A percentile compares a stretch with the other conserved stretches of the same genome.
phyloP scores from a whole-genome alignment of 306 rosid species.

The Dryas drummondii region DNA sequence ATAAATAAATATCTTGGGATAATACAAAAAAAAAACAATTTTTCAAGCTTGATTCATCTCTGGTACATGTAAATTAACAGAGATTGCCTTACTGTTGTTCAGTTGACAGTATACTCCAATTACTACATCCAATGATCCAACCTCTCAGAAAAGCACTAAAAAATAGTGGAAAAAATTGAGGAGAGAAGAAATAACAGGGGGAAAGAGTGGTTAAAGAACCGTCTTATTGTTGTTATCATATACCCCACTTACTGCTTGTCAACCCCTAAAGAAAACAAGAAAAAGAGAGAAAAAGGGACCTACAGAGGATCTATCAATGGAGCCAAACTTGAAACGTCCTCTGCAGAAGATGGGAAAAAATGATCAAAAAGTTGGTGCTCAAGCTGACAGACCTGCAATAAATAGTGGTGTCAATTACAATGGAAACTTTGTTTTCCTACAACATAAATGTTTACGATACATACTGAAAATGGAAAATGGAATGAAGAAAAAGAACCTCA shows the following conservation, averaged over 20 bases:
- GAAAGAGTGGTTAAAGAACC: background rate
- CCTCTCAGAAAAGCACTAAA: too few relatives aligned
- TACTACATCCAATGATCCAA: too few relatives aligned
- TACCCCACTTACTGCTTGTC: background rate
- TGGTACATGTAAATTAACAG: background rate
- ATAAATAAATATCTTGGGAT: too few relatives aligned
- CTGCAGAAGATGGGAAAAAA: conserved; percentile 89
- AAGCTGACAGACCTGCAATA: conserved; percentile 94
- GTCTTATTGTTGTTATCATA: background rate
- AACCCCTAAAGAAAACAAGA: background rate
- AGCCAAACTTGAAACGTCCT: conserved; percentile 88
- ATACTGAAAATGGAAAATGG: background rate
- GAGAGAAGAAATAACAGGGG: too few relatives aligned
- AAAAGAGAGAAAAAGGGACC: conserved; percentile 29
- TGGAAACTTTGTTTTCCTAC: background rate
- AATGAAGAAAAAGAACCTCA: background rate
- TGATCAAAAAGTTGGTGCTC: conserved; percentile 94
- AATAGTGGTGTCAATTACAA: conserved; percentile 26
- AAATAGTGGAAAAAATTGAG: too few relatives aligned
- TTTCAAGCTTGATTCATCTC: background rate
- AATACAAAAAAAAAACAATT: background rate
- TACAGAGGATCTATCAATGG: conserved; percentile 95
- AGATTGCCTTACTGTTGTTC: background rate
- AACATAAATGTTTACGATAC: background rate
- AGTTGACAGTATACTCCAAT: too few relatives aligned